Evolutionary conservation across 352 stramenopile genomes (phyloP).

Genomic region (Blastocystis sp.): DNA sequence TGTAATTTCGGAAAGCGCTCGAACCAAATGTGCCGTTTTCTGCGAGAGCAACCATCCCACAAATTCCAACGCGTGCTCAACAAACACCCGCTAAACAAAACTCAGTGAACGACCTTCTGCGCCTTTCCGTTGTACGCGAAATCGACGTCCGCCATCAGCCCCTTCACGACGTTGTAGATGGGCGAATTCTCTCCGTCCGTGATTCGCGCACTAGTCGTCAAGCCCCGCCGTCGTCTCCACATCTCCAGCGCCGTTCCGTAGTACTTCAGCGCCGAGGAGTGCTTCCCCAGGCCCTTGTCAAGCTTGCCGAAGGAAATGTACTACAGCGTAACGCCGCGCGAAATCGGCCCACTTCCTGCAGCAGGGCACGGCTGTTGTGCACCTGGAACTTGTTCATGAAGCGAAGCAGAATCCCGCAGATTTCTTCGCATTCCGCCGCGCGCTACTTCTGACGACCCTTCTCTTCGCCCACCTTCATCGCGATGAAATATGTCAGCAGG

Average conservation of each 20-base stretch:
- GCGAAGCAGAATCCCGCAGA: conserved; percentile 18
- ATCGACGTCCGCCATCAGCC: conserved; percentile 24
- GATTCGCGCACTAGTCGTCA: conserved; percentile 30
- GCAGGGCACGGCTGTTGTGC: conserved; percentile 19
- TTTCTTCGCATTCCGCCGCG: conserved; percentile 30
- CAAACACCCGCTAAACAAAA: not conserved
- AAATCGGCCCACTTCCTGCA: conserved; percentile 4
- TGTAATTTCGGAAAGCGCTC: not conserved
- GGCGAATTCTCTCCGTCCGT: conserved; percentile 48
- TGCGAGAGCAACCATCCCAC: no score
- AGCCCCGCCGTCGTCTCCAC: not conserved
- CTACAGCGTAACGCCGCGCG: not conserved
- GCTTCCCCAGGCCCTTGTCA: conserved; percentile 34
- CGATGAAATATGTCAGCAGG: conserved; percentile 32
- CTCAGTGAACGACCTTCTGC: not conserved
- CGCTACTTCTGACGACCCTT: not conserved
- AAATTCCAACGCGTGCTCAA: not conserved
- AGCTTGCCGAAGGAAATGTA: conserved; percentile 34
- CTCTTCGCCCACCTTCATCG: not conserved
- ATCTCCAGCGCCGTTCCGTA: conserved; percentile 45
- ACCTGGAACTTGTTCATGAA: conserved; percentile 43
- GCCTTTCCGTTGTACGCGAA: not conserved
- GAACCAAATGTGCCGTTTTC: no score
- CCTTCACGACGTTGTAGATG: conserved; percentile 29
- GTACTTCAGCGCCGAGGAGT: conserved; percentile 7